phyloP scores from a whole-genome alignment of 345 rosid genomes.

The Mangifera indica region DNA sequence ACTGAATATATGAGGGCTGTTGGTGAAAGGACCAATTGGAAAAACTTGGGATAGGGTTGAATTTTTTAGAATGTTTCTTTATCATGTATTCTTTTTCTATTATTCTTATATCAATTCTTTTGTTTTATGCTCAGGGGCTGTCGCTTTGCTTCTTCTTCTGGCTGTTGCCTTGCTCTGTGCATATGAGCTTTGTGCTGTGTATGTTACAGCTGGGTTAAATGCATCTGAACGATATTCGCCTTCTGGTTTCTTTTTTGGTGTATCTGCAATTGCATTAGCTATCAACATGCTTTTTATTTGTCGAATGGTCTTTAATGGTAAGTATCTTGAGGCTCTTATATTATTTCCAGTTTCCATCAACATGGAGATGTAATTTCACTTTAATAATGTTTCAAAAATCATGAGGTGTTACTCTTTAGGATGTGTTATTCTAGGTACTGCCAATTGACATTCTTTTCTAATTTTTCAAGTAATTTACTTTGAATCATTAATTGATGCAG shows the following conservation, averaged over 20 bases:
- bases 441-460: background rate
- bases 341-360: too few relatives aligned
- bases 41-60: background rate
- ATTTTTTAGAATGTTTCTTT: background rate
- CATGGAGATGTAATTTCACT: constrained; percentile 18
- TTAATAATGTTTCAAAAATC: constrained; percentile 17
- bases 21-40: background rate
- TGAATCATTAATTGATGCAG: constrained; percentile 39
- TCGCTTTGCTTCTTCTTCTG: constrained; percentile 94
- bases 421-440: constrained; percentile 1
- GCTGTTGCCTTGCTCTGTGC: constrained; percentile 94
- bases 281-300: constrained; percentile 98
- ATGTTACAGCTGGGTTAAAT: constrained; percentile 81
- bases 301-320: constrained; percentile 97
- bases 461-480: constrained; percentile 6
- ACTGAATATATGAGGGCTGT: background rate
- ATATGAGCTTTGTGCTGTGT: constrained; percentile 96
- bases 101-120: constrained; percentile 25
- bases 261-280: constrained; percentile 96
- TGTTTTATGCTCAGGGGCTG: constrained; percentile 64
- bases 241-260: constrained; percentile 98
- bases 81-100: constrained; percentile 7
- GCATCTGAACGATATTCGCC: constrained; percentile 94
- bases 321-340: constrained; percentile 28
- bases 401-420: constrained; percentile 5